Base-by-base conservation (phyloP, 768 basidiomycete genomes). In the Tylopilus intermedius region DNA sequence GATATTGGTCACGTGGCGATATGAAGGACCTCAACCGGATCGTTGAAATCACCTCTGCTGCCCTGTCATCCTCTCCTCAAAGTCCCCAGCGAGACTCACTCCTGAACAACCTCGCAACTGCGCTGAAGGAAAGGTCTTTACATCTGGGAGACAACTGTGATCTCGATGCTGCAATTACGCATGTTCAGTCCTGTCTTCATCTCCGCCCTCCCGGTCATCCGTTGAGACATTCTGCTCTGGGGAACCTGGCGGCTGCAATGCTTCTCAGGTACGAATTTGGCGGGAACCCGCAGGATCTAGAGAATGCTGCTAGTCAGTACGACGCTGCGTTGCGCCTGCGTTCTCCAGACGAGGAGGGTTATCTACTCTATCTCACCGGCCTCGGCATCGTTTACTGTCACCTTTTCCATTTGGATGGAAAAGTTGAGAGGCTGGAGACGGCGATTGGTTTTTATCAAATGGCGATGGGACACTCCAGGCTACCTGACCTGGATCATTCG, bases 251-350 rank as follows among this genome's bases (percentile, higher is more conserved):
- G 8, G 54, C 41, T 43, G 53, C 60, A 0, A 51, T 69, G 24
- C 45, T 52, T 21, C 5, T 30, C 53, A 64, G 52, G 22, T 73
- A 62, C 56, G 61, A 66, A 32, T 26, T 49, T 14, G 52, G 62
- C 5, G 61, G 66, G 3, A 50, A 60, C 11, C 37, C 52, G 18
- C 50, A 54, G 44, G 67, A 72, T 49, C 32, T 73, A 29, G 58
- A 70, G 41, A 49, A 22, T 35, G 50, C 65, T 40, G 42, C 22
- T 4, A 38, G 29, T 30, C 8, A 57, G 33, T 51, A 50, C 35
- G 33, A 21, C 10, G 48, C 53, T 43, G 65, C 66, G 3, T 40
- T 67, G 24, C 44, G 53, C 42, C 30, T 65, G 39, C 49, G 42
- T 21, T 47, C 61, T 37, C 58, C 61, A 2, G 57, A 57, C 24